A percentile compares a stretch with the other conserved stretches of the same genome.
These are phyloP conservation scores for Termitomyces sp. DNA, from an alignment of 768 basidiomycete species.

Conservation along the genomic window DNA sequence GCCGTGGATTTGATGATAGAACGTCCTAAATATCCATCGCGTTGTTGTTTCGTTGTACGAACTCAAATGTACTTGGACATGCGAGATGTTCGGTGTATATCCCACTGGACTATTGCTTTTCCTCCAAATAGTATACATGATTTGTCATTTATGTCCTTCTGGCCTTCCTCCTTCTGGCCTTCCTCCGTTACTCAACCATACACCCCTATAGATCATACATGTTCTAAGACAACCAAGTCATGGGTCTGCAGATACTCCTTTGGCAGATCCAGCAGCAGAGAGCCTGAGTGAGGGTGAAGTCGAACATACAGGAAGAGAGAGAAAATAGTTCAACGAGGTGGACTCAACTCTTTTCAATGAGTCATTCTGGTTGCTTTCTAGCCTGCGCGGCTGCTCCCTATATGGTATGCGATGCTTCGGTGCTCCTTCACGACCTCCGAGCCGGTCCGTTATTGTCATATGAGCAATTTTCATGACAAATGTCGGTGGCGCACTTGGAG, in stretches of 20 bases:
- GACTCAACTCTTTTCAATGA: conserved; percentile 45
- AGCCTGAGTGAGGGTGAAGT: background rate
- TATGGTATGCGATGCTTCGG: conserved; percentile 4
- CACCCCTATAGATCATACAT: conserved; percentile 36
- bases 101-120: conserved; percentile 47
- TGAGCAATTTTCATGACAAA: conserved; percentile 59
- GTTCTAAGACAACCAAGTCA: conserved; percentile 24
- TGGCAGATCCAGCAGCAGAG: no score
- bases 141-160: conserved; percentile 37
- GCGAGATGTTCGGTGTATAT: conserved; percentile 62
- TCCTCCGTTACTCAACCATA: conserved; percentile 34
- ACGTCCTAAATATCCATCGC: conserved; percentile 26
- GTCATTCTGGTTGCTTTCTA: conserved; percentile 63
- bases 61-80: conserved; percentile 52
- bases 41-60: conserved; percentile 44
- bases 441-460: conserved; percentile 46
- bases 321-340: background rate
- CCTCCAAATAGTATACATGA: background rate
- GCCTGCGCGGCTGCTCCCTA: conserved; percentile 32
- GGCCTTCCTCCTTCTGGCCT: conserved; percentile 31
- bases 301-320: conserved; percentile 8
- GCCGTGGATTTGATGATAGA: conserved; percentile 22
- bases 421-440: conserved; percentile 27
- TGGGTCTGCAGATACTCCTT: conserved; percentile 41
- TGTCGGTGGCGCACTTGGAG: conserved; percentile 41